Base-by-base conservation (phyloP, 2,329 filamentous ascomycete genomes). In the Cryoendolithus antarcticus region DNA sequence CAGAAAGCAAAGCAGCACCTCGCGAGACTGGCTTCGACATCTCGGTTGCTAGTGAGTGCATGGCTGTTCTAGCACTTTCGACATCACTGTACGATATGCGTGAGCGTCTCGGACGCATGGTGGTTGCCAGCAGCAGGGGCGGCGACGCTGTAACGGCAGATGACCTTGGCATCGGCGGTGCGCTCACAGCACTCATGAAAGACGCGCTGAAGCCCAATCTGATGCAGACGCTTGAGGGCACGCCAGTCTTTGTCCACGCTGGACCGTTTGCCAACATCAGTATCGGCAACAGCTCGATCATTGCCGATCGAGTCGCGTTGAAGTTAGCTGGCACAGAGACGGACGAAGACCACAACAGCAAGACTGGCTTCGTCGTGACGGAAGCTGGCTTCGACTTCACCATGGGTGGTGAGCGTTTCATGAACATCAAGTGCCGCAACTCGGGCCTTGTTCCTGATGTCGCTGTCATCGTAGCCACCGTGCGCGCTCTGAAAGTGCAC, bases 301-400 rank as follows among this genome's bases (percentile, higher is more conserved):
- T 98, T 42, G 89, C 91, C 10, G 91, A 96, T 61, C 93, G 88
- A 66, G 77, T 98, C 60, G 91, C 91, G 1, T 70, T 98, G 48
- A 98, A 98, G 72, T 80, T 98, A 47, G 83, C 86, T 4, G 91
- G 91, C 56, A 95, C 89, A 2, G 91, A 98, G 64, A 74, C 79
- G 4, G 89, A 93, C 48, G 91, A 96, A 67, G 76, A 93, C 53
- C 75, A 88, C 55, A 70, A 77, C 37, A 69, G 79, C 51, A 89
- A 91, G 70, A 76, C 83, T 24, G 91, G 91, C 7, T 96, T 91
- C 54, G 89, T 95, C 13, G 80, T 98, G 30, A 98, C 91, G 2
- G 91, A 98, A 63, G 89, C 91, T 38, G 91, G 91, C 7, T 98
- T 98, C 62, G 91, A 98, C 64, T 98, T 98, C 67, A 96, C 91